Evolutionary conservation across 495 filamentous ascomycete genomes (phyloP).

Genomic region (Neurospora africana): DNA sequence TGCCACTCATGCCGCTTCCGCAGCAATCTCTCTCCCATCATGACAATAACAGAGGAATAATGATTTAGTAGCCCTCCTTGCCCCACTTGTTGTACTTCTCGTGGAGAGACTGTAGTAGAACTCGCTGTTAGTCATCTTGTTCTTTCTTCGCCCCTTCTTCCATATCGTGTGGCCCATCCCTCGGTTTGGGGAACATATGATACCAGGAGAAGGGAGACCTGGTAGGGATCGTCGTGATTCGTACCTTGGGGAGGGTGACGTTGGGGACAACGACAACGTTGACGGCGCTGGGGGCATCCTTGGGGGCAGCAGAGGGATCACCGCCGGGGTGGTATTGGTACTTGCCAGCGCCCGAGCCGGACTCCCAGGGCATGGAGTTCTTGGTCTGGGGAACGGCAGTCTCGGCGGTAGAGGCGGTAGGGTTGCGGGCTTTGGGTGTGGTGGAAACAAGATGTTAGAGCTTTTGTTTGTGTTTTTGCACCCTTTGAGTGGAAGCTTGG

Average conservation of each 20-base stretch:
- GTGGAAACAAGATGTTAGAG: constrained; percentile 1
- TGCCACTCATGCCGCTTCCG: background rate
- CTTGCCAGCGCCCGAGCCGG: constrained; percentile 52
- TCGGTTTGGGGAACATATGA: background rate
- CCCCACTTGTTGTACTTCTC: constrained; percentile 98
- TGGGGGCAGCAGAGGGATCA: constrained; percentile 60
- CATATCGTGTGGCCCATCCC: background rate
- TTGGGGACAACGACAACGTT: constrained; percentile 89
- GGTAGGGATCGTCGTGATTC: background rate
- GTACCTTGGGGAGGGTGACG: constrained; percentile 84
- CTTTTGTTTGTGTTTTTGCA: constrained; percentile 1
- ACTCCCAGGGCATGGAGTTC: constrained; percentile 83
- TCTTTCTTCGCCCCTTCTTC: background rate
- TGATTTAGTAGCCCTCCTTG: constrained; percentile 58
- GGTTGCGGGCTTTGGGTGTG: constrained; percentile 56
- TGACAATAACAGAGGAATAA: background rate
- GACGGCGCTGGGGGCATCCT: constrained; percentile 86
- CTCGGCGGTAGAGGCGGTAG: constrained; percentile 78
- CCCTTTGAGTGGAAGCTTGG: background rate
- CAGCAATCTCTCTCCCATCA: background rate
- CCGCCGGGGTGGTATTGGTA: constrained; percentile 91
- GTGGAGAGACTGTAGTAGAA: constrained; percentile 59
- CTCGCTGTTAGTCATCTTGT: constrained; percentile 11
- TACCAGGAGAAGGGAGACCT: background rate
- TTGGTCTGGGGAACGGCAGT: constrained; percentile 59